Evolutionary conservation across 345 rosid species (phyloP).

Genomic region (Gossypium sturtianum): DNA sequence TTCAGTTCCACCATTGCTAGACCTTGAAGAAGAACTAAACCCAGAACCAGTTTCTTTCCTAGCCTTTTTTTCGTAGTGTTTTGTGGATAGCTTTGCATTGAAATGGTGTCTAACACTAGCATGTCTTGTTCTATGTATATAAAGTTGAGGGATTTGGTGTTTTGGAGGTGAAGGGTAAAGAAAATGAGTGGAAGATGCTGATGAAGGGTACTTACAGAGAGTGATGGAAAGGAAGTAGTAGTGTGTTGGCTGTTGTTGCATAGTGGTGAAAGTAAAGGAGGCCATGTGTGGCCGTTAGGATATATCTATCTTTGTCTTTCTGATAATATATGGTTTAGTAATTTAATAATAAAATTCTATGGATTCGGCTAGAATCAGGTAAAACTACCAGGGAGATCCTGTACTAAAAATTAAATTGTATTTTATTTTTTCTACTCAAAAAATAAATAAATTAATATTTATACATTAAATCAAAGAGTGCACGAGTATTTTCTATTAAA

Average conservation of each 20-base stretch:
- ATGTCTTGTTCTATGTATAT: constrained; percentile 11
- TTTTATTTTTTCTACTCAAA: too few relatives aligned
- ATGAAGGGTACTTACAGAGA: constrained; percentile 27
- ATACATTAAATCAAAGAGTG: too few relatives aligned
- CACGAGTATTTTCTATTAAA: too few relatives aligned
- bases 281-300: constrained; percentile 59
- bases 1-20: constrained; percentile 9
- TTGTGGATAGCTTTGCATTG: constrained; percentile 27
- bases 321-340: constrained; percentile 11
- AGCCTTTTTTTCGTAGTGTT: constrained; percentile 15
- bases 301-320: constrained; percentile 8
- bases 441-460: accelerated
- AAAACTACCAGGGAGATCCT: accelerated
- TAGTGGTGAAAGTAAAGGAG: constrained; percentile 26
- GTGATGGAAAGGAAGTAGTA: constrained; percentile 13
- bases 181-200: constrained; percentile 18
- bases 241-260: constrained; percentile 24
- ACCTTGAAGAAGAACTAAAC: constrained; percentile 18
- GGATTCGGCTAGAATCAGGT: not conserved
- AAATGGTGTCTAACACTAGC: not conserved
- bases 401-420: too few relatives aligned
- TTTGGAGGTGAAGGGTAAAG: constrained; percentile 20
- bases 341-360: not conserved
- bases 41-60: constrained; percentile 24
- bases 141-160: constrained; percentile 10